Evolutionary conservation across 192 early-diverging fungal genomes (phyloP).

Genomic region (Diversispora epigaea): DNA sequence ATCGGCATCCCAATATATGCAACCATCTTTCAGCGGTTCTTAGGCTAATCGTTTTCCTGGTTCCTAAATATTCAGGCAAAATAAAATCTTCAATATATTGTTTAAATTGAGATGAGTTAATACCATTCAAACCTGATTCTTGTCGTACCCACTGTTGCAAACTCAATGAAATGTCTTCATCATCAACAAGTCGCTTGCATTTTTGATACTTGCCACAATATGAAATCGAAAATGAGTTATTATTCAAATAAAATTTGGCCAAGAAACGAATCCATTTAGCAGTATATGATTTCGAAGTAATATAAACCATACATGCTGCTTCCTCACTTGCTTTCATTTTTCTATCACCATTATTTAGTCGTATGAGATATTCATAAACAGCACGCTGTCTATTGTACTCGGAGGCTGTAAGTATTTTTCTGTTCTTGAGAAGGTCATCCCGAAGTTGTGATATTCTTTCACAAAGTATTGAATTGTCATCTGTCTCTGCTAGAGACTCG

Average conservation of each 20-base stretch:
- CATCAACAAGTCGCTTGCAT: not conserved
- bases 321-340: slow-evolving; percentile 12
- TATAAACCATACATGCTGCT: not conserved
- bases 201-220: slow-evolving; percentile 7
- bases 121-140: not conserved
- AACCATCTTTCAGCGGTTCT: not conserved
- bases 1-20: not conserved
- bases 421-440: not conserved
- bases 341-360: not conserved
- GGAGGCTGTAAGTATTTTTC: not conserved
- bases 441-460: not conserved
- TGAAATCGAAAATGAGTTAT: not conserved
- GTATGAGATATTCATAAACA: not conserved
- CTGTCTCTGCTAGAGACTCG: not conserved
- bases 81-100: not conserved
- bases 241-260: too few species aligned
- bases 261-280: not conserved
- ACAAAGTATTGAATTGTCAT: not conserved
- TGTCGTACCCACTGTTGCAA: not conserved
- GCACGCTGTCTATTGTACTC: slow-evolving; percentile 7
- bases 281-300: not conserved
- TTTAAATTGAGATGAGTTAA: not conserved
- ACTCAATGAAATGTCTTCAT: not conserved
- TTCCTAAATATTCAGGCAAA: not conserved
- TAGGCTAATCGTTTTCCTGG: not conserved